These are phyloP conservation scores for Crithidia acanthocephali DNA, from an alignment of 208 protist genomes.

Conservation along the genomic window DNA sequence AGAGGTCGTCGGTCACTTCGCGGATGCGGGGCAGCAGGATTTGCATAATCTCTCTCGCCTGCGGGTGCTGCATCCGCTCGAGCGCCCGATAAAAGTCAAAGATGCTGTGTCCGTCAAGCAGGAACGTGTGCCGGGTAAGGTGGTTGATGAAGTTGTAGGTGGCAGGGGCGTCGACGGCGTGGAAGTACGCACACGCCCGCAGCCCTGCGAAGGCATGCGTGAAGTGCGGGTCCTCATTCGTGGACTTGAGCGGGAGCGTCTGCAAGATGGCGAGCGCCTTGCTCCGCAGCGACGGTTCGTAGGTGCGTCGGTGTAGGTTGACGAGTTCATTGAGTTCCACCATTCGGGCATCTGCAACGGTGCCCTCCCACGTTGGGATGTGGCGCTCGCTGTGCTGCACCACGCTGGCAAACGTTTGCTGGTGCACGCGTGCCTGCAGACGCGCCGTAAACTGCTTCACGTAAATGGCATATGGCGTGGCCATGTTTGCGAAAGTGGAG, in stretches of 20 bases:
- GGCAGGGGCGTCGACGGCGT: conserved; percentile 35
- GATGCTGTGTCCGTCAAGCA: conserved; percentile 66
- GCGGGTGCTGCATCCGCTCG: conserved; percentile 52
- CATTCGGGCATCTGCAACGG: conserved; percentile 45
- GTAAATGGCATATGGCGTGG: conserved; percentile 47
- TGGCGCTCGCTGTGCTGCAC: conserved; percentile 23
- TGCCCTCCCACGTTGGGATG: conserved; percentile 29
- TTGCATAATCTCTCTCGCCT: conserved; percentile 54
- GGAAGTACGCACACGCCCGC: conserved; percentile 68
- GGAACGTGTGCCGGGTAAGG: conserved; percentile 68
- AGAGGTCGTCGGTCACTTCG: conserved; percentile 57
- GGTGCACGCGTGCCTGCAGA: conserved; percentile 74
- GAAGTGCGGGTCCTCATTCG: conserved; percentile 80
- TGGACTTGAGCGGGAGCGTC: conserved; percentile 68
- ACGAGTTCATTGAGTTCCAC: conserved; percentile 46
- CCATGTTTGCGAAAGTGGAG: not conserved
- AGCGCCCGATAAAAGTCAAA: conserved; percentile 48
- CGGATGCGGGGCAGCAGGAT: conserved; percentile 65
- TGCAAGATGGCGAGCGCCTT: conserved; percentile 57
- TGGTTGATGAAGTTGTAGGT: conserved; percentile 84
- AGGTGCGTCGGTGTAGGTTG: conserved; percentile 47
- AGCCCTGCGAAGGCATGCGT: conserved; percentile 50
- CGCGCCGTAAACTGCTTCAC: conserved; percentile 51
- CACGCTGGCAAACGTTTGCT: conserved; percentile 50
- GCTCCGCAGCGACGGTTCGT: conserved; percentile 44